phyloP scores from a whole-genome alignment of 179 eudicot genomes.

The Vitellaria paradoxa region DNA sequence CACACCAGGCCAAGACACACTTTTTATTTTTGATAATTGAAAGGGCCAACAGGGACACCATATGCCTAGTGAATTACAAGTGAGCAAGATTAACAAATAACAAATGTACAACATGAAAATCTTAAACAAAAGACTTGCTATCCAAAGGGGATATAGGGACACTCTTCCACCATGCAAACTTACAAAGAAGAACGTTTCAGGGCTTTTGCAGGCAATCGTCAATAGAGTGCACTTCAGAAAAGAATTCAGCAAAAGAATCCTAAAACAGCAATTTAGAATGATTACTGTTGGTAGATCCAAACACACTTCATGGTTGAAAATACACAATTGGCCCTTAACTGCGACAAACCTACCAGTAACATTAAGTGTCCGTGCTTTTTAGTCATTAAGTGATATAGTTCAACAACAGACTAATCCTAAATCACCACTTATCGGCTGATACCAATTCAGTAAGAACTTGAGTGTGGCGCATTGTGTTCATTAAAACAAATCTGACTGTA shows the following conservation, averaged over 20 bases:
- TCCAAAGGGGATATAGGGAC: neutral
- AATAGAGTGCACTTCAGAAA: neutral
- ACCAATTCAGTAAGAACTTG: neutral
- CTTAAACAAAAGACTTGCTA: neutral
- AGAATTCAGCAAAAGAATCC: neutral
- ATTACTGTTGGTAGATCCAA: neutral
- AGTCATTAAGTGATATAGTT: neutral
- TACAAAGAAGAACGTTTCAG: neutral
- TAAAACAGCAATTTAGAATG: neutral
- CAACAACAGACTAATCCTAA: neutral
- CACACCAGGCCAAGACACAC: neutral
- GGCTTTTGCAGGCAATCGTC: neutral
- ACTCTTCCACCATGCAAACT: neutral
- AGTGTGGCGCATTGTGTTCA: neutral
- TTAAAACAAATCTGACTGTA: neutral
- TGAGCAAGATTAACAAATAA: neutral
- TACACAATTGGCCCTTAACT: neutral
- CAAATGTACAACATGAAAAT: neutral
- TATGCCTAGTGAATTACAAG: neutral
- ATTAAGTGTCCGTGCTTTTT: neutral
- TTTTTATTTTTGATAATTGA: too few species aligned
- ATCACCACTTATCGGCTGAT: neutral
- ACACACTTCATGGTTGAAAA: neutral
- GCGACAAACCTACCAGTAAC: neutral
- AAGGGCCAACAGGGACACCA: neutral